Percentiles rank a stretch among this genome's conserved stretches.
Conservation (phyloP, 2,329 filamentous ascomycete genomes). For the Sclerotinia subarctica region DNA sequence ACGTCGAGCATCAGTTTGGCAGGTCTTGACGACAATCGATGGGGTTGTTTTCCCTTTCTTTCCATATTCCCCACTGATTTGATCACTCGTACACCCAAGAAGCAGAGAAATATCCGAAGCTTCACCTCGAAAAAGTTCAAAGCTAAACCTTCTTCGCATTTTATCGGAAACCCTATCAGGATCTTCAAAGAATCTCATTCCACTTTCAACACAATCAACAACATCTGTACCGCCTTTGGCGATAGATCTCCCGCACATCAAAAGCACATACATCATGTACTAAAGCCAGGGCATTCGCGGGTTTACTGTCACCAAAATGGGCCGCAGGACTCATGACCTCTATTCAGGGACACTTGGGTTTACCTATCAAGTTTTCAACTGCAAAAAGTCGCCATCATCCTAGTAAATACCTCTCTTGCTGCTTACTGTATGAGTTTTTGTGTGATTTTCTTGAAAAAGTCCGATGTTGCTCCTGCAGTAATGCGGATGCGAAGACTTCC, state of each 20-base stretch:
- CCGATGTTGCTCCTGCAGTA: conserved; percentile 12
- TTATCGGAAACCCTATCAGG: conserved; percentile 2
- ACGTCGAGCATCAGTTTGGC: conserved; percentile 8
- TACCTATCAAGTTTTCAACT: conserved; percentile 16
- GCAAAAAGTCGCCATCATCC: conserved; percentile 17
- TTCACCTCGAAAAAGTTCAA: conserved; percentile 5
- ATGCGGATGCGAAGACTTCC: conserved; percentile 4
- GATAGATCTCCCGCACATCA: conserved; percentile 20
- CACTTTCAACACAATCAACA: neutral
- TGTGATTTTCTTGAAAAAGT: neutral
- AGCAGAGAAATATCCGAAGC: conserved; percentile 17
- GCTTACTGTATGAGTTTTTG: neutral
- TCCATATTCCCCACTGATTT: conserved; percentile 9
- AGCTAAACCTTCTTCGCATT: neutral
- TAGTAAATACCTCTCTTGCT: neutral
- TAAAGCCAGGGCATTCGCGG: conserved; percentile 14
- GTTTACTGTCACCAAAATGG: conserved; percentile 14
- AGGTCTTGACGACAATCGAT: conserved; percentile 9
- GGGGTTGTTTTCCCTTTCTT: neutral
- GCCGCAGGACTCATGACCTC: conserved; percentile 21
- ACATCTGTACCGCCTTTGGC: conserved; percentile 21
- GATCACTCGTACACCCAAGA: conserved; percentile 12
- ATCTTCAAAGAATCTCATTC: neutral
- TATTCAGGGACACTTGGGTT: conserved; percentile 8
- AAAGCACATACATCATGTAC: conserved; percentile 11